phyloP scores from a whole-genome alignment of 805 yeast genomes.

The Sugiyamaella lignohabitans region DNA sequence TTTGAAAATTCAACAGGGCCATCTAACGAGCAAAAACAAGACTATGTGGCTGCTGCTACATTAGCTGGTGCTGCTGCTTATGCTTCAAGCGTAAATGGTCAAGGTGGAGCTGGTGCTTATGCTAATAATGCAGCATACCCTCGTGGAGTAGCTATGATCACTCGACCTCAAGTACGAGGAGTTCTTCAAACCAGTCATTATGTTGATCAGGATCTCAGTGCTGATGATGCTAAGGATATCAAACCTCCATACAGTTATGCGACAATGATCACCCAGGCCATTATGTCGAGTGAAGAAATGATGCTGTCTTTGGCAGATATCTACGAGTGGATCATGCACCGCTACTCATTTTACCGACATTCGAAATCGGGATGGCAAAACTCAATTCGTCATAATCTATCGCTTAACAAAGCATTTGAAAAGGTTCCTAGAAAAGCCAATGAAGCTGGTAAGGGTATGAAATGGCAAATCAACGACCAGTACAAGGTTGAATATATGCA shows the following conservation, averaged over 20 bases:
- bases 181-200: conserved; percentile 25
- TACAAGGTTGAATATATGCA: conserved; percentile 78
- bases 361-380: conserved; percentile 98
- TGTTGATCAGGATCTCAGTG: conserved; percentile 47
- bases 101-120: conserved; percentile 36
- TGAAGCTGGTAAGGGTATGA: conserved; percentile 99
- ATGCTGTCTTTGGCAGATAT: conserved; percentile 86
- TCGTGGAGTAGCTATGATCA: conserved; percentile 37
- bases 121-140: conserved; percentile 29
- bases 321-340: conserved; percentile 80
- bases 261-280: conserved; percentile 97
- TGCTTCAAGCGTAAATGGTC: conserved; percentile 39
- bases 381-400: conserved; percentile 90
- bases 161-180: conserved; percentile 36
- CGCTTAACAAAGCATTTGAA: conserved; percentile 94
- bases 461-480: conserved; percentile 90
- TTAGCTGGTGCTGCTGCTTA: conserved; percentile 13
- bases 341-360: conserved; percentile 86
- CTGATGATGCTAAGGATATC: conserved; percentile 84
- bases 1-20: neutral
- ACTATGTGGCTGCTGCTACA: neutral
- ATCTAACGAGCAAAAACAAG: neutral
- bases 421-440: conserved; percentile 92
- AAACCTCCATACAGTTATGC: conserved; percentile 98
- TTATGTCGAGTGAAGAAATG: conserved; percentile 79